A percentile compares a stretch with the other conserved stretches of the same genome.
phyloP scores from a whole-genome alignment of 306 rosid species.

The Calophaca sinica region DNA sequence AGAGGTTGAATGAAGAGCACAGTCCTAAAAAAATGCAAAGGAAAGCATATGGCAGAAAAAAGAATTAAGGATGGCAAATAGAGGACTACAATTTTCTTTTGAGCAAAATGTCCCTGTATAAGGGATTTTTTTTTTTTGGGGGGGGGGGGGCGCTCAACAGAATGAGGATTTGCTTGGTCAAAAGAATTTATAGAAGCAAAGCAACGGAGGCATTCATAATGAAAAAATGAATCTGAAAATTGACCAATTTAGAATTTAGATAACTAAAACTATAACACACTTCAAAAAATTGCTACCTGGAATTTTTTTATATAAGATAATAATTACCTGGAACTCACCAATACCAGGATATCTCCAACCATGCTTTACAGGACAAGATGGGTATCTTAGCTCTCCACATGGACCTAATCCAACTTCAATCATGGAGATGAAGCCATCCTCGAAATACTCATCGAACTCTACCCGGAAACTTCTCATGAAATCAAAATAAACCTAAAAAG shows the following conservation, averaged over 20 bases:
- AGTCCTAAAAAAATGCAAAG: conserved; percentile 14
- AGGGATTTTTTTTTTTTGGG: conserved; percentile 23
- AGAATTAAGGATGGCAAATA: conserved; percentile 12
- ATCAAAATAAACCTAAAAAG: conserved; percentile 88
- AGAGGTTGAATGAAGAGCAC: conserved; percentile 6
- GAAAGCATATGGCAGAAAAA: conserved; percentile 1
- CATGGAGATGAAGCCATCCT: conserved; percentile 77
- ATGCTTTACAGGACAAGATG: conserved; percentile 95
- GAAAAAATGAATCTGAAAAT: conserved; percentile 34
- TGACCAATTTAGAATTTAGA: conserved; percentile 2
- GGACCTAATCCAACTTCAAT: conserved; percentile 98
- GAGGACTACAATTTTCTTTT: conserved; percentile 5
- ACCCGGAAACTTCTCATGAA: conserved; percentile 98
- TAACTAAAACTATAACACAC: conserved; percentile 1
- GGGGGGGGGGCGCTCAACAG: too few species aligned
- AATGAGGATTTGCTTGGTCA: conserved; percentile 21
- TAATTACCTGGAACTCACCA: conserved; percentile 96
- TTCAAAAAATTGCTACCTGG: background rate
- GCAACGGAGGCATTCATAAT: conserved; percentile 32
- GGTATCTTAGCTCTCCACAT: conserved; percentile 93
- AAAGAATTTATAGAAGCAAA: background rate
- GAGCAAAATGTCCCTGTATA: conserved; percentile 7
- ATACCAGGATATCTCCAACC: conserved; percentile 99
- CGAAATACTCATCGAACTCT: conserved; percentile 84
- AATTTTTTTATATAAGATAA: background rate